phyloP scores from a whole-genome alignment of 805 yeast genomes.

The Cyberlindnera subsufficiens region DNA sequence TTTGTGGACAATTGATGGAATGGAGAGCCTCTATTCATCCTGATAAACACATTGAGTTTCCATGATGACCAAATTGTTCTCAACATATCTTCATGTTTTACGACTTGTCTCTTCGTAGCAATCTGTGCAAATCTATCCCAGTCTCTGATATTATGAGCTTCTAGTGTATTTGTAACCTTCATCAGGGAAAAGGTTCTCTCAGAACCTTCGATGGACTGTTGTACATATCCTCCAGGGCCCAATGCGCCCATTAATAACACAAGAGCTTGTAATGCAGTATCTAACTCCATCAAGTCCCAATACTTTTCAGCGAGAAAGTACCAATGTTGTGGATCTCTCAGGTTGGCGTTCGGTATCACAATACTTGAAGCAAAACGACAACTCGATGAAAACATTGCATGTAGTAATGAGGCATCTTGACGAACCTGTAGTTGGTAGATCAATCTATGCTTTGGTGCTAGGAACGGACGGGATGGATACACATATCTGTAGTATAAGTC shows the following conservation, averaged over 20 bases:
- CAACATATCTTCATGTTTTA: slow-evolving; percentile 28
- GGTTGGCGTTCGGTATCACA: slow-evolving; percentile 20
- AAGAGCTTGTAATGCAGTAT: slow-evolving; percentile 23
- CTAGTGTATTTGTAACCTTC: slow-evolving; percentile 10
- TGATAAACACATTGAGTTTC: slow-evolving; percentile 28
- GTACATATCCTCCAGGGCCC: slow-evolving; percentile 25
- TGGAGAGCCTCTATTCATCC: slow-evolving; percentile 33
- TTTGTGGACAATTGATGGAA: slow-evolving; percentile 17
- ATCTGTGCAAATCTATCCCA: slow-evolving; percentile 22
- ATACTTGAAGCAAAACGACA: slow-evolving; percentile 27
- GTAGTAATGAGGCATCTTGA: slow-evolving; percentile 26
- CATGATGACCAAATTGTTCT: slow-evolving; percentile 35
- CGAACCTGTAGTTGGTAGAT: slow-evolving; percentile 25
- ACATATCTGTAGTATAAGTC: slow-evolving; percentile 36
- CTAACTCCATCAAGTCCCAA: slow-evolving; percentile 26
- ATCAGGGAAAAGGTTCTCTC: slow-evolving; percentile 19
- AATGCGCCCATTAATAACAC: slow-evolving; percentile 25
- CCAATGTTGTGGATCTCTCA: slow-evolving; percentile 33
- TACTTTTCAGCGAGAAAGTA: slow-evolving; percentile 27
- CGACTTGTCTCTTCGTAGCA: slow-evolving; percentile 28
- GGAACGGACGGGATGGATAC: slow-evolving; percentile 30
- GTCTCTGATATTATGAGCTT: slow-evolving; percentile 15
- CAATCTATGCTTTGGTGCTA: slow-evolving; percentile 31
- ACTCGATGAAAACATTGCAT: slow-evolving; percentile 31
- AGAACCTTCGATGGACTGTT: slow-evolving; percentile 24